Base-by-base conservation (phyloP, 306 rosid genomes). In the Pyrus communis region DNA sequence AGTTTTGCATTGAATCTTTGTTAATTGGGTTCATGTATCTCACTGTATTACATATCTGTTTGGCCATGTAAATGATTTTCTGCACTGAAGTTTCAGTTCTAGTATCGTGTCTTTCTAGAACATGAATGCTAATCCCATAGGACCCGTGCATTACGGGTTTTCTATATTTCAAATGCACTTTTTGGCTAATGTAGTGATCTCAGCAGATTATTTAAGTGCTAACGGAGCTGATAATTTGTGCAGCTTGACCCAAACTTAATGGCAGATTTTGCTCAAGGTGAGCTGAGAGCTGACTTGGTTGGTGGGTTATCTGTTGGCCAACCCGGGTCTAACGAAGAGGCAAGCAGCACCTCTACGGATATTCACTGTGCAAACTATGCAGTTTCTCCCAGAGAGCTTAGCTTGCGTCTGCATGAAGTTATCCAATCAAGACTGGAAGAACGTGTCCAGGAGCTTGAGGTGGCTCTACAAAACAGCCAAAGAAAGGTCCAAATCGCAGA, bases 371-470 rank as follows among this genome's bases (percentile, higher is more conserved):
- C 77, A 31, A 84, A 89, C 82, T 86, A 85, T 82, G 89, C 89
- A 38, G 96, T 93, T 75, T 88, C 92, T n/a, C 91, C 98, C 18
- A 77, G 78, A 69, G 92, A 88, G 84, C 86, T 93, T 70, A 88
- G 82, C 68, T 51, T 93, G 75, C 89, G 89, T 27, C 83, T 93
- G 77, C 97, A 93, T 30, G 90, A 88, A 80, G 84, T 93, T 63
- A 86, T 91, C 63, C 89, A 91, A 85, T 86, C 87, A 30, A 86
- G 93, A 52, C 93, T 93, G 0, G 89, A 89, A 83, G 84, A 85
- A 28, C 96, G 85, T 40, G 88, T 89, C 25, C 73, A 87, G 77
- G 96, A 93, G 70, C 98, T 93, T 52, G 98, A 93, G 84, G 63
- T 77, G 27, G 91, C 96, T 14, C 90, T 91, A 12, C 79, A 86